Evolutionary conservation across 2,329 filamentous ascomycete genomes (phyloP), one percentile per base, ranked within the genome.

Genomic region (Fusarium neocosmosporiellum): DNA sequence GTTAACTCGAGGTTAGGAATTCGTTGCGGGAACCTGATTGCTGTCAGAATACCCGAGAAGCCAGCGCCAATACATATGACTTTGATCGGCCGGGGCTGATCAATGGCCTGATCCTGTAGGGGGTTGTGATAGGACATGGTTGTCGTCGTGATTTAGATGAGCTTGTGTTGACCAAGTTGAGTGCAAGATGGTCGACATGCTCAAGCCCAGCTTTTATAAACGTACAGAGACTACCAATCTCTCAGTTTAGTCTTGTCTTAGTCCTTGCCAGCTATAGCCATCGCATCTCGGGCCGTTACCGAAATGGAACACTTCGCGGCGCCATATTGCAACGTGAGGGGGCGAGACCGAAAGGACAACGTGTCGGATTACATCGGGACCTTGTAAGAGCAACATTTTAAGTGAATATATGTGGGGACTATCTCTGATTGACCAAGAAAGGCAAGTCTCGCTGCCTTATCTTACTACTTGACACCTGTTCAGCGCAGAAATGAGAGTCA

Each of bases 31-130:
- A 66, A 48, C 22, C 63, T 20, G 34, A 66, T 54, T 4, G 48
- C 66, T 10, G 54, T 66, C 34, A 63, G 43, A 29, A 69, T 54
- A 13, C 66, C 66, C 2, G 66, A 69, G 27, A 58, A 63, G 41
- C 66, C 66, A n/a, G 66, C 66, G 2, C 66, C 66, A 14, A 69
- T 69, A 9, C 53, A 58, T 11, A 66, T 65, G 5, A 69, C 53
- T 24, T 53, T 63, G 22, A 63, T 36, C 4, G 29, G 60, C 7
- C 60, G 34, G 14, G 29, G 29, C 22, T 57, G 9, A n/a, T 63
- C 60, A n/a, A 63, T 41, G 14, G 50, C 60, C n/a, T 55, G 37
- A 37, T 39, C n/a, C 10, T 63, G 20, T 34, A 55, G 11, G 29
- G 53, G 53, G 31, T 55, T 55, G 53, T 27, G 33, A 36, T 8